Evolutionary conservation across 83 land plant genomes (phyloP).

Genomic region (Picea abies): DNA sequence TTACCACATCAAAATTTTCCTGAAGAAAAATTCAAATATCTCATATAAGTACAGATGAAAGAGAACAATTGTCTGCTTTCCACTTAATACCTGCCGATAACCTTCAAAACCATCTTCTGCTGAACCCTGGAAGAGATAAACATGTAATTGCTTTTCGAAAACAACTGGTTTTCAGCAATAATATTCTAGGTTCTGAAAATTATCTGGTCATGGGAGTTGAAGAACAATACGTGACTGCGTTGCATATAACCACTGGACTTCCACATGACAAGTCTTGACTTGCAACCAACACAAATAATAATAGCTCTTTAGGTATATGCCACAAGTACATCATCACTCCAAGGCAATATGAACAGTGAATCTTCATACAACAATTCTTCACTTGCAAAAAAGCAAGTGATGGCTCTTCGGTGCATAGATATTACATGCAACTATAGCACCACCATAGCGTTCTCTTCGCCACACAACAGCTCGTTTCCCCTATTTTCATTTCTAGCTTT

Average conservation of each 20-base stretch:
- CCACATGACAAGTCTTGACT: slow-evolving; percentile 1
- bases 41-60: not conserved
- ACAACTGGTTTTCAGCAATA: not conserved
- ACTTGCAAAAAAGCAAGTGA: not conserved
- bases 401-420: not conserved
- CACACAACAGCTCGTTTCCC: not conserved
- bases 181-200: not conserved
- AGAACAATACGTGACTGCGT: not conserved
- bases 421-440: slow-evolving; percentile 4
- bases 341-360: not conserved
- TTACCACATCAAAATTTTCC: not conserved
- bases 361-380: not conserved
- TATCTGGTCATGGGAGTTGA: not conserved
- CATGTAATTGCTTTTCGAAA: slow-evolving; percentile 5
- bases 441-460: not conserved
- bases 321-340: not conserved
- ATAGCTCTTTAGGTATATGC: not conserved
- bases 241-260: not conserved
- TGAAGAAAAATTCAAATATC: slow-evolving; percentile 10
- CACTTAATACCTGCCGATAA: not conserved
- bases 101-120: not conserved
- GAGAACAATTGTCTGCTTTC: not conserved
- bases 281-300: slow-evolving; percentile 1
- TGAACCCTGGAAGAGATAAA: not conserved
- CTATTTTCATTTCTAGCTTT: not conserved